A percentile compares a stretch with the other conserved stretches of the same genome.
Conservation (phyloP, 257 asterid genomes). For the Ophiorrhiza pumila region DNA sequence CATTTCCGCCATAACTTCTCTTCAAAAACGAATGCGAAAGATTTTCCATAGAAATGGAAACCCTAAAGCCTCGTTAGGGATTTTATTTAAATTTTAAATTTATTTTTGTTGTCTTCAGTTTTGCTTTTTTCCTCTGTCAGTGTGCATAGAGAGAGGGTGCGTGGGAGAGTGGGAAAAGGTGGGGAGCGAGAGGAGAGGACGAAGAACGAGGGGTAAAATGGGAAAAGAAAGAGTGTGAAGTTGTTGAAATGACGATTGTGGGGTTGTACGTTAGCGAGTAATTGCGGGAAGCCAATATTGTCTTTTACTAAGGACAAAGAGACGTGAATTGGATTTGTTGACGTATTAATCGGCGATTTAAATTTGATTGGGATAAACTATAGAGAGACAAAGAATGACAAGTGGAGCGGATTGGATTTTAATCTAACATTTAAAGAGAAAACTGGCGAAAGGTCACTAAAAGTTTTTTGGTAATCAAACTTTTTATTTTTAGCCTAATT, state of each 20-base stretch:
- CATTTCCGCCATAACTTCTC: constrained; percentile 48
- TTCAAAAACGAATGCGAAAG: constrained; percentile 53
- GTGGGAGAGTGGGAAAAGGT: neutral
- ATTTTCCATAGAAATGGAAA: constrained; percentile 51
- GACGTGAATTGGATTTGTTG: constrained; percentile 7
- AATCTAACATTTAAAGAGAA: too few relatives aligned
- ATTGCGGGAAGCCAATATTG: neutral
- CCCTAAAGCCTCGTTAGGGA: neutral
- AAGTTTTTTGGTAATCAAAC: too few relatives aligned
- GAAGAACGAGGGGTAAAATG: constrained; percentile 17
- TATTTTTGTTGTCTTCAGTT: neutral
- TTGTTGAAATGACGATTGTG: neutral
- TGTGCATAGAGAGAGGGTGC: constrained; percentile 10
- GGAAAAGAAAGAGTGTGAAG: constrained; percentile 1
- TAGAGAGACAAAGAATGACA: neutral
- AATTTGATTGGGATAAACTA: neutral
- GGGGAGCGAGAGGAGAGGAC: neutral
- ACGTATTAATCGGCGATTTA: constrained; percentile 10
- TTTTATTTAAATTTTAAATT: neutral
- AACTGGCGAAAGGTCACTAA: too few relatives aligned
- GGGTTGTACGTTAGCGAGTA: constrained; percentile 3
- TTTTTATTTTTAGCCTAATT: too few relatives aligned
- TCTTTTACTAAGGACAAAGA: neutral
- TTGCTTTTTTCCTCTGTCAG: neutral
- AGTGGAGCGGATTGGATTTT: neutral